Percentiles rank a stretch among this genome's conserved stretches.
These are phyloP conservation scores for Acanthamoeba sp. DNA, from an alignment of 208 protist species.

Conservation along the genomic window DNA sequence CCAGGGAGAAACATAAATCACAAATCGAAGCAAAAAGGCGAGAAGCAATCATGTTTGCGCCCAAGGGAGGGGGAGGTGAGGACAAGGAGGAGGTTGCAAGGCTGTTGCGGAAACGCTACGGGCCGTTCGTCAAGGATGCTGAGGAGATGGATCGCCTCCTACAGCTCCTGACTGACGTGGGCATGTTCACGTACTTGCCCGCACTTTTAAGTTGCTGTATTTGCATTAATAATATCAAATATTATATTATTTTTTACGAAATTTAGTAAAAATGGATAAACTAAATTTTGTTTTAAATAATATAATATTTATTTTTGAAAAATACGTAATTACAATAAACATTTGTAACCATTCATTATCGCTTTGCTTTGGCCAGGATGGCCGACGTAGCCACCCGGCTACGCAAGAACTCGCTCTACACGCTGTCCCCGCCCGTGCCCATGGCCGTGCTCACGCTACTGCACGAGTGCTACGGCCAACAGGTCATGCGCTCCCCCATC, in stretches of 20 bases:
- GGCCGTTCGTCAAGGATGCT: neutral
- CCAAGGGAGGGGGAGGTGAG: neutral
- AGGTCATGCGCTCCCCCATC: neutral
- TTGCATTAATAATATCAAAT: neutral
- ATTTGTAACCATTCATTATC: neutral
- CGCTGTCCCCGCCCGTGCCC: neutral
- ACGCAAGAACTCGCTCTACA: neutral
- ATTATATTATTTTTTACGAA: neutral
- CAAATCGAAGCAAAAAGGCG: too few species aligned
- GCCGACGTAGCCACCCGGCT: neutral
- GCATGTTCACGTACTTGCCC: neutral
- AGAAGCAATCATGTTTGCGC: neutral
- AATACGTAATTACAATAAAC: neutral
- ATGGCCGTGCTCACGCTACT: constrained; percentile 17
- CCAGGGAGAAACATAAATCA: too few species aligned
- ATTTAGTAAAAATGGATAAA: neutral
- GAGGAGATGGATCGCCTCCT: constrained; percentile 27
- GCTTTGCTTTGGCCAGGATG: neutral
- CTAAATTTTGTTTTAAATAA: neutral
- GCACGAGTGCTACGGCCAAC: neutral
- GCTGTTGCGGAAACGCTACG: neutral
- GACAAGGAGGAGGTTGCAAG: neutral
- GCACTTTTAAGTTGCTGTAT: neutral
- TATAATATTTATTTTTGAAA: neutral
- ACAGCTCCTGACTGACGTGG: neutral